Base-by-base conservation (phyloP, 2,329 filamentous ascomycete species). In the Aspergillus jensenii region DNA sequence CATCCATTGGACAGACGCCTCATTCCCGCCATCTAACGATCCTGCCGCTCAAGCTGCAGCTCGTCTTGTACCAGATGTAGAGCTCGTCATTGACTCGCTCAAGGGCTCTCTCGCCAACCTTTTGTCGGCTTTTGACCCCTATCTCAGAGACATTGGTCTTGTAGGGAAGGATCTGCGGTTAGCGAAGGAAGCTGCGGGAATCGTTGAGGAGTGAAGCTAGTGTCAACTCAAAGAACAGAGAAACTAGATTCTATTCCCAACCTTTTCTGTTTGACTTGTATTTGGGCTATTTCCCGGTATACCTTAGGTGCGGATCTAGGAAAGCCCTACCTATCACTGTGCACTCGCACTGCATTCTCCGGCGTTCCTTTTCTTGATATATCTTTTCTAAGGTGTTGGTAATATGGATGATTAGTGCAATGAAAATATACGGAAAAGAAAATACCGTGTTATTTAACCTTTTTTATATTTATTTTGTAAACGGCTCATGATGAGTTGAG, bases 1-100 rank as follows among this genome's bases (percentile, higher is more conserved):
- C 1, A 74, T 85, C 3, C 90, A 95, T 73, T 96, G 91, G 91
- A 93, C 90, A 1, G 92, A 96, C 71, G 77, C 89, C 3, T 79
- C 83, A 17, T 83, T 84, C 56, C 70, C 73, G 1, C 78, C 81
- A 0, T 66, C 69, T 1, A 70, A 62, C 39, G 59, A 71, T 19
- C 66, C 68, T 8, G 63, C 69, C 27, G 68, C 67, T 0, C 68
- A 73, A 64, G 60, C 67, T 63, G 59, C 66, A 40, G 73, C 76
- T 21, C 75, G 76, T 48, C 74, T 72, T 4, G 74, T 84, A 2
- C 74, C 76, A 0, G 90, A 93, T 65, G 87, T 96, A n/a, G 86
- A 93, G 19, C 80, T 84, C 41, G 80, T 96, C 11, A 64, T 91
- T 45, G 76, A 81, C 15, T 84, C 85, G 15, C 71, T 97, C 65